These are phyloP conservation scores for Vitis cinerea DNA, from an alignment of 164 flowering plant species.

Conservation along the genomic window DNA sequence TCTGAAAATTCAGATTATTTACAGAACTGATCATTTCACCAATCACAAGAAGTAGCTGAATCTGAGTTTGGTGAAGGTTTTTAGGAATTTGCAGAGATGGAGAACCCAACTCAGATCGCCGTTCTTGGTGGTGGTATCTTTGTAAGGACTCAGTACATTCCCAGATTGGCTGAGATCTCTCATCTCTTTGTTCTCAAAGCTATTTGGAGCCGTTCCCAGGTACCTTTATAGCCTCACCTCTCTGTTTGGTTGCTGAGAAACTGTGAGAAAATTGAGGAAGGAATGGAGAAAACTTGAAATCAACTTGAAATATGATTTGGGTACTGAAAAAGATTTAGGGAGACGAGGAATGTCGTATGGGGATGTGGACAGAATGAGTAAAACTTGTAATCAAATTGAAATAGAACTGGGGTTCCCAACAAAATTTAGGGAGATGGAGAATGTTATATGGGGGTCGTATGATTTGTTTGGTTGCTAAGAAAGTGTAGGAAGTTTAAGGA, in stretches of 20 bases:
- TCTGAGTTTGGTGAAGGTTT: not conserved
- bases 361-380: too few relatives aligned
- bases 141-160: constrained; percentile 75
- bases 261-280: not conserved
- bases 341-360: too few relatives aligned
- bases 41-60: too few relatives aligned
- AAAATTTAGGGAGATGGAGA: too few relatives aligned
- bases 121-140: constrained; percentile 87
- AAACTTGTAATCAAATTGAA: too few relatives aligned
- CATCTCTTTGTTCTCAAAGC: constrained; percentile 50
- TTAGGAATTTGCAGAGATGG: constrained; percentile 19
- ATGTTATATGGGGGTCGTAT: too few relatives aligned
- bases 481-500: too few relatives aligned
- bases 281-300: not conserved
- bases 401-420: too few relatives aligned
- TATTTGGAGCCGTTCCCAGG: constrained; percentile 92
- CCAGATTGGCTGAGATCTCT: constrained; percentile 79
- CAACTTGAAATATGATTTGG: not conserved
- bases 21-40: too few relatives aligned
- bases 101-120: constrained; percentile 61
- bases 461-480: too few relatives aligned
- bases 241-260: not conserved
- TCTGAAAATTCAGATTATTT: too few relatives aligned
- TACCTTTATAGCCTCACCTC: constrained; percentile 5
- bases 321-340: not conserved